These are phyloP conservation scores for Saccharomycopsis sp. DNA, from an alignment of 805 yeast species.

Conservation along the genomic window DNA sequence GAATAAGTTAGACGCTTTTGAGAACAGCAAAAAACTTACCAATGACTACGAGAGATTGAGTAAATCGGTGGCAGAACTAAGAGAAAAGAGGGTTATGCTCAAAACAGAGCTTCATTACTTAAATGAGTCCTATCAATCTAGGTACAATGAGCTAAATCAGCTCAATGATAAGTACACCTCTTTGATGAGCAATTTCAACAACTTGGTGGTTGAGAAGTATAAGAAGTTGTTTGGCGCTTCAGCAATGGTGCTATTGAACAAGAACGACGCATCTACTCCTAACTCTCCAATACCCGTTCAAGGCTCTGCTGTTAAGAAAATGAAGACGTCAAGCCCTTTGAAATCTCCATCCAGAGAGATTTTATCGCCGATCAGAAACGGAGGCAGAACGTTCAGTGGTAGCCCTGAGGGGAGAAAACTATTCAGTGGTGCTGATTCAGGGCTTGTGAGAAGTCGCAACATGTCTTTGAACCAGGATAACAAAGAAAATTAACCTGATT, in stretches of 20 bases:
- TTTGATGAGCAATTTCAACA: slow-evolving; percentile 10
- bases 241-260: slow-evolving; percentile 13
- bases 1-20: neutral
- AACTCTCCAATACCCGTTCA: neutral
- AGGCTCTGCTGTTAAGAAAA: neutral
- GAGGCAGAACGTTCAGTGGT: neutral
- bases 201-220: slow-evolving; percentile 15
- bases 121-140: slow-evolving; percentile 3
- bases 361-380: neutral
- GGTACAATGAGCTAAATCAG: slow-evolving; percentile 11
- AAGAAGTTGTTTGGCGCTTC: slow-evolving; percentile 18
- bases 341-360: neutral
- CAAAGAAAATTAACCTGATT: neutral
- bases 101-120: slow-evolving; percentile 7
- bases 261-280: neutral
- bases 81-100: slow-evolving; percentile 1
- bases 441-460: neutral
- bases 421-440: neutral
- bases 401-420: neutral
- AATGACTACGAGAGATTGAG: neutral
- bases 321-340: neutral
- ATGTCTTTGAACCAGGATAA: neutral
- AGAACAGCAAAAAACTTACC: neutral
- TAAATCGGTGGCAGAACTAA: neutral
- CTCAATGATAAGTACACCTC: slow-evolving; percentile 8